phyloP scores from a whole-genome alignment of 805 yeast species.

The Tetrapisispora pingtungensis region DNA sequence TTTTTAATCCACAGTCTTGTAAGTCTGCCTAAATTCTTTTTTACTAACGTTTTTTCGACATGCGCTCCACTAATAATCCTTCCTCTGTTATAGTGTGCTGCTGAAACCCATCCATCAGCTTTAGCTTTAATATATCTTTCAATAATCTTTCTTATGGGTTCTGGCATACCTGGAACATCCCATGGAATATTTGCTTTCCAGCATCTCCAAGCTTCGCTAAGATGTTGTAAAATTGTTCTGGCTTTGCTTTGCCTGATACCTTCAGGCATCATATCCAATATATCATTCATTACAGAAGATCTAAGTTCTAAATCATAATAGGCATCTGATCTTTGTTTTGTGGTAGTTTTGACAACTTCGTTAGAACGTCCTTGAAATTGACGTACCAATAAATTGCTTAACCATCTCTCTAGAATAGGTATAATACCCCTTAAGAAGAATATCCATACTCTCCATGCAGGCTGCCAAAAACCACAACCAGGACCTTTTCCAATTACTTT shows the following conservation, averaged over 20 bases:
- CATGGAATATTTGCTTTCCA: constrained; percentile 99
- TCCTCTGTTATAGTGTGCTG: constrained; percentile 87
- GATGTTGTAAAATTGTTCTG: constrained; percentile 79
- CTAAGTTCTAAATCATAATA: constrained; percentile 88
- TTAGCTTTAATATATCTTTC: constrained; percentile 86
- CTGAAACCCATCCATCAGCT: constrained; percentile 94
- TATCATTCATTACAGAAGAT: constrained; percentile 92
- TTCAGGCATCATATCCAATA: constrained; percentile 93
- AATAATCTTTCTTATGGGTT: constrained; percentile 76
- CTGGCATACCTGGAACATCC: constrained; percentile 95
- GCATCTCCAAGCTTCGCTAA: constrained; percentile 98
- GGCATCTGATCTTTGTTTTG: constrained; percentile 92
- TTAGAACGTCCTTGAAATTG: constrained; percentile 95
- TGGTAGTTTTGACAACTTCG: constrained; percentile 85
- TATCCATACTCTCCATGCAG: constrained; percentile 96
- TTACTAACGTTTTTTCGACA: constrained; percentile 88
- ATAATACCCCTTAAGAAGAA: constrained; percentile 83
- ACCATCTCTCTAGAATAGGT: constrained; percentile 89
- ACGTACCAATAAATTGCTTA: constrained; percentile 80
- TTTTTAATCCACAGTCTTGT: constrained; percentile 87
- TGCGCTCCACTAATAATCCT: constrained; percentile 81
- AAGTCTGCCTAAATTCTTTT: constrained; percentile 83
- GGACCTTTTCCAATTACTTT: constrained; percentile 91
- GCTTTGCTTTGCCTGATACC: constrained; percentile 82
- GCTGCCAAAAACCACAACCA: constrained; percentile 99